Evolutionary conservation across 148 eudicot genomes (phyloP).

Genomic region (Rhododendron ovatum): DNA sequence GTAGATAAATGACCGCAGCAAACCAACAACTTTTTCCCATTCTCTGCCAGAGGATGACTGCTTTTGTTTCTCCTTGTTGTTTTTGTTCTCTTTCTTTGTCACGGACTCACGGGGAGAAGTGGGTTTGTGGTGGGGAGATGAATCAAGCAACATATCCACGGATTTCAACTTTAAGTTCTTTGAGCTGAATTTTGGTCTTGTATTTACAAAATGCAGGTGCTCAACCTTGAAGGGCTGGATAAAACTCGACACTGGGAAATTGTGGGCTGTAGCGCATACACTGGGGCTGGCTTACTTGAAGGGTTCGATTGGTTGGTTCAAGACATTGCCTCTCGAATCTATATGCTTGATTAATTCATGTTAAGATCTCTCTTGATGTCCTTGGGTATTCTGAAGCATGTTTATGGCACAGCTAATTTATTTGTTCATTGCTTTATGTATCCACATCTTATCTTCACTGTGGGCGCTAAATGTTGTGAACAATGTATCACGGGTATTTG

Average conservation of each 20-base stretch:
- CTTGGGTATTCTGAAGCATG: background rate
- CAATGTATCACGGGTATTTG: background rate
- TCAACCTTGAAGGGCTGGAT: constrained; percentile 86
- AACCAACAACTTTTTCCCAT: background rate
- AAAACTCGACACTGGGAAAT: constrained; percentile 91
- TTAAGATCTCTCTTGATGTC: background rate
- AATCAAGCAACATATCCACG: background rate
- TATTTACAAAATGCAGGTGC: constrained; percentile 46
- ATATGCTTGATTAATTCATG: constrained; percentile 63
- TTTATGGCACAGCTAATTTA: background rate
- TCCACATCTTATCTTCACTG: background rate
- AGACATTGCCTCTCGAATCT: constrained; percentile 89
- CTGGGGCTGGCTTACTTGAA: constrained; percentile 82
- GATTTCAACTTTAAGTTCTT: background rate
- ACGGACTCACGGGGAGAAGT: background rate
- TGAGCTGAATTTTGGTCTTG: background rate
- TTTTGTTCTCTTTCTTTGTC: background rate
- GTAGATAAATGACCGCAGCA: background rate
- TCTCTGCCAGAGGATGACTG: background rate
- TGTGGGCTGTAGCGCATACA: constrained; percentile 92
- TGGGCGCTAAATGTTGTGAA: background rate
- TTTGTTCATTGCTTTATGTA: background rate
- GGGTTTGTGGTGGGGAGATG: background rate
- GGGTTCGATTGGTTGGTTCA: constrained; percentile 98
- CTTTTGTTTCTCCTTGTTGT: too few relatives aligned